These are phyloP conservation scores for Ceratocystis harringtonii DNA, from an alignment of 2,329 filamentous ascomycete genomes.

Conservation along the genomic window DNA sequence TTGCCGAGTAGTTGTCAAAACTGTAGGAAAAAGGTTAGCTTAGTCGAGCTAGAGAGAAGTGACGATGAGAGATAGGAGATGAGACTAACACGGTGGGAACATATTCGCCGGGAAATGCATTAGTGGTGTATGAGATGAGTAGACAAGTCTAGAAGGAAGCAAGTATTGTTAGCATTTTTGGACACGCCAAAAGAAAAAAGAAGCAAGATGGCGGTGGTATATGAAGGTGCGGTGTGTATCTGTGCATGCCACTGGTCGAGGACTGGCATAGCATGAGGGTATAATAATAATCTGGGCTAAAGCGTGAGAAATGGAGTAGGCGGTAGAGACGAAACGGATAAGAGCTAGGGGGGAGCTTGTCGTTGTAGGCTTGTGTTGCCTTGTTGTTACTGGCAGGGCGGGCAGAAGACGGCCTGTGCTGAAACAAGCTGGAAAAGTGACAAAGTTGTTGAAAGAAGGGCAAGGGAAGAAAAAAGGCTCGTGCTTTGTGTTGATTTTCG, in stretches of 20 bases:
- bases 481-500: conserved; percentile 10
- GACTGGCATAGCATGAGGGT: no score
- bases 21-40: conserved; percentile 31
- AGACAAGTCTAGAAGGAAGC: conserved; percentile 64
- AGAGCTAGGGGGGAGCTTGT: neutral
- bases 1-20: conserved; percentile 98
- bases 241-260: neutral
- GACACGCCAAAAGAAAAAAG: conserved; percentile 22
- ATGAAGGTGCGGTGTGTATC: neutral
- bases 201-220: neutral
- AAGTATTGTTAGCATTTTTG: conserved; percentile 6
- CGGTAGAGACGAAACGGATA: neutral
- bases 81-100: conserved; percentile 82
- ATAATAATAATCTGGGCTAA: neutral
- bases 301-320: conserved; percentile 10
- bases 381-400: neutral
- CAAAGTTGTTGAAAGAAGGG: neutral
- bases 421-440: conserved; percentile 1
- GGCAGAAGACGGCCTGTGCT: conserved; percentile 9
- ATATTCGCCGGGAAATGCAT: conserved; percentile 99
- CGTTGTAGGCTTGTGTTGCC: no score
- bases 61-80: neutral
- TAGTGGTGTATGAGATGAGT: conserved; percentile 97
- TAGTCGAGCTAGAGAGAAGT: neutral
- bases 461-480: neutral